Conservation (phyloP, 2,329 filamentous ascomycete genomes). For the Aspergillus flavus region DNA sequence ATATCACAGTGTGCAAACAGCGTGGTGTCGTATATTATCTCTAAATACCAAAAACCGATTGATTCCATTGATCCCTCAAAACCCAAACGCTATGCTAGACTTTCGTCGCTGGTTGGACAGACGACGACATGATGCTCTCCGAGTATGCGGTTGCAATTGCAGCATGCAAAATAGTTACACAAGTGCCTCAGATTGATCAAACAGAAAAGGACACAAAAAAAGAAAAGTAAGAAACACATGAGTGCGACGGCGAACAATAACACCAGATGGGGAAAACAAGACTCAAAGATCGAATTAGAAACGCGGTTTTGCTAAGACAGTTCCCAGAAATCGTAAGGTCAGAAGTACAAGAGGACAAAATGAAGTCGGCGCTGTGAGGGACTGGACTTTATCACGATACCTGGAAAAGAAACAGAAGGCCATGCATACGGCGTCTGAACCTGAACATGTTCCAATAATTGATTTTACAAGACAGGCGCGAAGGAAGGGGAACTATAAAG, state of each 20-base stretch:
- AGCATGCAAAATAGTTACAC: constrained; percentile 13
- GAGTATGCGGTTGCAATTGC: constrained; percentile 8
- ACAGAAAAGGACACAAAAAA: not conserved
- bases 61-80: constrained; percentile 5
- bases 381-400: not conserved
- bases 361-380: not conserved
- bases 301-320: constrained; percentile 4
- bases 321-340: constrained; percentile 7
- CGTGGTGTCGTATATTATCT: not conserved
- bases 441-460: not conserved
- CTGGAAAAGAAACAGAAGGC: not conserved
- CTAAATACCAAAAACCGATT: not conserved
- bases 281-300: not conserved
- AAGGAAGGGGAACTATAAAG: constrained; percentile 6
- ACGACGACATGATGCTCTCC: constrained; percentile 10
- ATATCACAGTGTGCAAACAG: not conserved
- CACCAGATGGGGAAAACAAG: not conserved
- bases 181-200: constrained; percentile 2
- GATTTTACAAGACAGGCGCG: constrained; percentile 6
- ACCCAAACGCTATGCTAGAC: constrained; percentile 18
- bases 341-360: constrained; percentile 10
- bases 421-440: not conserved
- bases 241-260: not conserved
- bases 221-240: not conserved
- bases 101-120: constrained; percentile 11